Conservation (phyloP, 75 land plant species). For the Picea sitchensis region DNA sequence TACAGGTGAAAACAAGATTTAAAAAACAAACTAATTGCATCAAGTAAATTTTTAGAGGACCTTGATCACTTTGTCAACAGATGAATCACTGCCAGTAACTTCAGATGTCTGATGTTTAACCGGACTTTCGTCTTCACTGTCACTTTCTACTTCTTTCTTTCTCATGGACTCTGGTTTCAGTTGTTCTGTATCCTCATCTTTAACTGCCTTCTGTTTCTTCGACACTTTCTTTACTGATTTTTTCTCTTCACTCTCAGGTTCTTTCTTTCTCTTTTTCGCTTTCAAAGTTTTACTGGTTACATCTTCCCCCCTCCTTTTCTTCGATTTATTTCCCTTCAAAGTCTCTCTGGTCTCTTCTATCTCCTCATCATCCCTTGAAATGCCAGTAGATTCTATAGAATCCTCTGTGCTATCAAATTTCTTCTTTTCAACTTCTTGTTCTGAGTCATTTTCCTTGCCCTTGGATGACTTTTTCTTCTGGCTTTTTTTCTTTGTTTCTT, state of each 20-base stretch:
- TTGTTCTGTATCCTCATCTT: slow-evolving; percentile 6
- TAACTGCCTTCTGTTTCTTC: slow-evolving; percentile 18
- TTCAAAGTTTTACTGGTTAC: background rate
- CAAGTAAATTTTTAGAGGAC: slow-evolving; percentile 12
- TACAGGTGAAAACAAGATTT: background rate
- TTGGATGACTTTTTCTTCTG: slow-evolving; percentile 16
- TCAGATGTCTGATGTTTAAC: slow-evolving; percentile 22
- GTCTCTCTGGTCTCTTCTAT: slow-evolving; percentile 2
- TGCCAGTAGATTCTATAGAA: background rate
- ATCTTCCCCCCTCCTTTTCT: background rate
- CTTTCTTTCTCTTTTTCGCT: slow-evolving; percentile 8
- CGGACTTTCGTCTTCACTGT: background rate
- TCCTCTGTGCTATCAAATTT: slow-evolving; percentile 1
- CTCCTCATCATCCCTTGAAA: slow-evolving; percentile 6
- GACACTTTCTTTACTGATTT: slow-evolving; percentile 6
- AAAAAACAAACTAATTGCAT: slow-evolving; percentile 6
- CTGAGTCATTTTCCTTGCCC: slow-evolving; percentile 1
- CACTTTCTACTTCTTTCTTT: slow-evolving; percentile 13
- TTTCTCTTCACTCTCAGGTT: slow-evolving; percentile 28
- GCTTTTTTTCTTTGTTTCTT: slow-evolving; percentile 13
- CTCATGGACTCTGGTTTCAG: slow-evolving; percentile 6
- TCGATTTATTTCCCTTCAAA: slow-evolving; percentile 4
- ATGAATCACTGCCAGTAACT: slow-evolving; percentile 34
- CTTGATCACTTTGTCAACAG: slow-evolving; percentile 31
- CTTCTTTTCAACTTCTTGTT: slow-evolving; percentile 4